Conservation (phyloP, 352 stramenopile species). For the Pythium aphanidermatum region DNA sequence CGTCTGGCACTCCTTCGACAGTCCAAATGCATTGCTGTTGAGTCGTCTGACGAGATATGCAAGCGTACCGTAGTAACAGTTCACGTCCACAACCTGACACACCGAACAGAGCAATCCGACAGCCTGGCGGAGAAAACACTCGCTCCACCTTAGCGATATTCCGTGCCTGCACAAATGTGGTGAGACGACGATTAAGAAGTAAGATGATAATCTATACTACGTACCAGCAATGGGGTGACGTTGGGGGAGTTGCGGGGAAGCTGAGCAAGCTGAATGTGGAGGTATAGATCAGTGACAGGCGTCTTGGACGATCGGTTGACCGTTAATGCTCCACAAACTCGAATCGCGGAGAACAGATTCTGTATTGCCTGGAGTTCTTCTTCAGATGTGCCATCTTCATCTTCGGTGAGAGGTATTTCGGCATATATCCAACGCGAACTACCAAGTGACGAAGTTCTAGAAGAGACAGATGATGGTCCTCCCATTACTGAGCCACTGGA, state of each 20-base stretch:
- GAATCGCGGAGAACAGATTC: constrained; percentile 27
- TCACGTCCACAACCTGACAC: constrained; percentile 24
- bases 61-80: constrained; percentile 35
- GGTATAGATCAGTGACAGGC: constrained; percentile 11
- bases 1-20: constrained; percentile 25
- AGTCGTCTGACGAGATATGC: constrained; percentile 5
- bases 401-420: constrained; percentile 23
- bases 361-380: constrained; percentile 14
- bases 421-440: constrained; percentile 39
- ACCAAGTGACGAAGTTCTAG: constrained; percentile 2
- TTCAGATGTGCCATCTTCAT: constrained; percentile 19
- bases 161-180: constrained; percentile 19
- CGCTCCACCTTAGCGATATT: constrained; percentile 36
- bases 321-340: constrained; percentile 5
- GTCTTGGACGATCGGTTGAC: background rate
- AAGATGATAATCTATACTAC: background rate
- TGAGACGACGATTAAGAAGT: background rate
- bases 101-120: constrained; percentile 33
- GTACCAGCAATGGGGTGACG: constrained; percentile 33
- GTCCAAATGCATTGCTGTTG: constrained; percentile 22
- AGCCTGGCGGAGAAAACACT: constrained; percentile 27
- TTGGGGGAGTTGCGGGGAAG: constrained; percentile 5
- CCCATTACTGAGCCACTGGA: background rate
- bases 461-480: too few relatives aligned
- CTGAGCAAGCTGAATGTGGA: constrained; percentile 10